Conservation (phyloP, 140 eudicot genomes). For the Flaveria floridana region DNA sequence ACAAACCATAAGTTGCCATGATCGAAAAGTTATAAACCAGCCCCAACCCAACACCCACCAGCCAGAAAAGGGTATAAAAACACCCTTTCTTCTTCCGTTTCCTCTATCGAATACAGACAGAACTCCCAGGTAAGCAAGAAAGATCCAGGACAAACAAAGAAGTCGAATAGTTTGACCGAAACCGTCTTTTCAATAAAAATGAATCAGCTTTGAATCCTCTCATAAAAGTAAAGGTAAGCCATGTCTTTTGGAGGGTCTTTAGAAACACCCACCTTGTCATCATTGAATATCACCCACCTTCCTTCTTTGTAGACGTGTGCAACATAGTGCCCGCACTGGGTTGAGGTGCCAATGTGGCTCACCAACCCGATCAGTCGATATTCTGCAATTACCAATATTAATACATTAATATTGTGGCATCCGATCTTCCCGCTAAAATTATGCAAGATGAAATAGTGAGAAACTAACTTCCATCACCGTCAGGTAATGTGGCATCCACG, state of each 20-base stretch:
- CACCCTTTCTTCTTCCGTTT: background rate
- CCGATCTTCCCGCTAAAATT: background rate
- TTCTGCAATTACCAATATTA: constrained; percentile 42
- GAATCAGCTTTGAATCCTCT: constrained; percentile 53
- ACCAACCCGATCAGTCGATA: constrained; percentile 89
- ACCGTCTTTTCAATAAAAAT: background rate
- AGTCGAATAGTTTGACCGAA: background rate
- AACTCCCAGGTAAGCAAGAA: constrained; percentile 24
- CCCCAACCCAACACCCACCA: background rate
- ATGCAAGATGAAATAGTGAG: background rate
- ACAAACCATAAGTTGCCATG: constrained; percentile 23
- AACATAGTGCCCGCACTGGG: constrained; percentile 96
- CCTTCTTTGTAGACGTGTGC: constrained; percentile 89
- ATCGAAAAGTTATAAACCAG: background rate
- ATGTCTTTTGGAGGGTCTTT: constrained; percentile 93
- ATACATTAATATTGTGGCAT: background rate
- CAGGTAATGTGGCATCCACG: constrained; percentile 62
- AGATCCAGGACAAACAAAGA: constrained; percentile 1
- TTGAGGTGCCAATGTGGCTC: constrained; percentile 97
- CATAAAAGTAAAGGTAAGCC: constrained; percentile 93
- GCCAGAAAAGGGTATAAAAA: background rate
- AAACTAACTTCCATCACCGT: constrained; percentile 91
- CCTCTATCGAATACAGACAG: constrained; percentile 7
- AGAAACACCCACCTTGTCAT: constrained; percentile 86
- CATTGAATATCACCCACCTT: constrained; percentile 89